Evolutionary conservation across 2,329 filamentous ascomycete genomes (phyloP).

Genomic region (Xylariales sp.): DNA sequence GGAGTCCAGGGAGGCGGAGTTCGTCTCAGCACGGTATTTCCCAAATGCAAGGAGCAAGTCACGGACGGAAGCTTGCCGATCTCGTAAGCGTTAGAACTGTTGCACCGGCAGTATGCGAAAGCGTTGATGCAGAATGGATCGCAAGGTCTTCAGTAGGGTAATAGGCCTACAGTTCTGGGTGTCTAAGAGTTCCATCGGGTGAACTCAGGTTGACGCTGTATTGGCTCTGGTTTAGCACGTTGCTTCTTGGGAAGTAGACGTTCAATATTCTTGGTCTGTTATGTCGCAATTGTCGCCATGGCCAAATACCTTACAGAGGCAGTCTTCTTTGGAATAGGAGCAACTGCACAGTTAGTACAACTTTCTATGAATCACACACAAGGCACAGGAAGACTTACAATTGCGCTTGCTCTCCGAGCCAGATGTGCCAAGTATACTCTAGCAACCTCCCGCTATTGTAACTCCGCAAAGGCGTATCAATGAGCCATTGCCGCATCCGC

Average conservation of each 20-base stretch:
- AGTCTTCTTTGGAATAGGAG: constrained; percentile 1
- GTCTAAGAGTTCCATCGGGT: constrained; percentile 1
- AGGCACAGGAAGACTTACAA: neutral
- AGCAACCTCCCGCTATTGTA: constrained; percentile 43
- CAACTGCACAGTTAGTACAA: constrained; percentile 2
- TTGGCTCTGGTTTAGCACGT: too few relatives aligned
- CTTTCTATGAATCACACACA: neutral
- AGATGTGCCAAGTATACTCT: constrained; percentile 48
- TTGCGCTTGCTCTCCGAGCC: constrained; percentile 2
- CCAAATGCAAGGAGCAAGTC: constrained; percentile 34
- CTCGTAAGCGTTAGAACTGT: too few relatives aligned
- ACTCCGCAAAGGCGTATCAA: constrained; percentile 38
- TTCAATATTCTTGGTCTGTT: too few relatives aligned
- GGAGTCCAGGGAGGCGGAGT: constrained; percentile 54
- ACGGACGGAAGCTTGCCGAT: too few relatives aligned
- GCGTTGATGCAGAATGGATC: constrained; percentile 12
- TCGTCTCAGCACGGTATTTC: constrained; percentile 61
- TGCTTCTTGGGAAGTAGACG: too few relatives aligned
- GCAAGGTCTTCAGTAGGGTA: constrained; percentile 1
- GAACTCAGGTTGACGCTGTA: too few relatives aligned
- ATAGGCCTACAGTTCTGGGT: too few relatives aligned
- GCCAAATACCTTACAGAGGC: constrained; percentile 5
- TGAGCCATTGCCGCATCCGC: constrained; percentile 41
- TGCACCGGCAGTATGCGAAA: constrained; percentile 15
- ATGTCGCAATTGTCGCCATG: neutral